Evolutionary conservation across 2,329 filamentous ascomycete genomes (phyloP).

Genomic region (Epichloe hybrida): DNA sequence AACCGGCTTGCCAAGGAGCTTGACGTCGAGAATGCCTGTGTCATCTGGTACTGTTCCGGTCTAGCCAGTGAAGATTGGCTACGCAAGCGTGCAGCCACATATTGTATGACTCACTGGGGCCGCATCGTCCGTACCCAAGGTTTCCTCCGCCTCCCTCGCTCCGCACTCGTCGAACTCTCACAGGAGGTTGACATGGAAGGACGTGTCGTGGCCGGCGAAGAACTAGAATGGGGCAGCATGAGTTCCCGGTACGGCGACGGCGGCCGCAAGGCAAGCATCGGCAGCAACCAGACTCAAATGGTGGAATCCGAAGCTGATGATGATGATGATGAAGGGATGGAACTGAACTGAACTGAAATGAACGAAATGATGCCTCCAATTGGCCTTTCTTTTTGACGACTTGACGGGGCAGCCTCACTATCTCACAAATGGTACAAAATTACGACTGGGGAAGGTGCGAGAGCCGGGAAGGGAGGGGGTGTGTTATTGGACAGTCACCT

Average conservation of each 20-base stretch:
- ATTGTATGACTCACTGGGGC: conserved; percentile 91
- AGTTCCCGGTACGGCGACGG: conserved; percentile 32
- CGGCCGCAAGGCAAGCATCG: conserved; percentile 44
- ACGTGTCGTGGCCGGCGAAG: conserved; percentile 78
- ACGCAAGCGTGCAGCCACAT: conserved; percentile 71
- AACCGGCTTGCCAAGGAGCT: conserved; percentile 82
- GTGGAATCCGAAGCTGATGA: conserved; percentile 45
- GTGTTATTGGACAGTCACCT: background rate
- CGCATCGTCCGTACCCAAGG: conserved; percentile 80
- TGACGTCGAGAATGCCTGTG: conserved; percentile 86
- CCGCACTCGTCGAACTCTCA: conserved; percentile 76
- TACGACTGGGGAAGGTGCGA: background rate
- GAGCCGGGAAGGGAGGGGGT: no score
- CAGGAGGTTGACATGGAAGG: conserved; percentile 90
- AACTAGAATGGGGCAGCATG: conserved; percentile 47
- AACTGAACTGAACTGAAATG: conserved; percentile 26
- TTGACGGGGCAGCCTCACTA: background rate
- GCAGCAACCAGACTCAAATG: conserved; percentile 44
- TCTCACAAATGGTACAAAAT: background rate
- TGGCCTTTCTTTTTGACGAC: background rate
- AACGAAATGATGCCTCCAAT: no score
- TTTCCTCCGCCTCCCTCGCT: conserved; percentile 67
- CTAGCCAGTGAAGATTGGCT: conserved; percentile 90
- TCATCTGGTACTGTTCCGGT: conserved; percentile 89
- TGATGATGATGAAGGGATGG: conserved; percentile 51